Evolutionary conservation across 108 stramenopile genomes (phyloP).

Genomic region (Cyclotella atomus): DNA sequence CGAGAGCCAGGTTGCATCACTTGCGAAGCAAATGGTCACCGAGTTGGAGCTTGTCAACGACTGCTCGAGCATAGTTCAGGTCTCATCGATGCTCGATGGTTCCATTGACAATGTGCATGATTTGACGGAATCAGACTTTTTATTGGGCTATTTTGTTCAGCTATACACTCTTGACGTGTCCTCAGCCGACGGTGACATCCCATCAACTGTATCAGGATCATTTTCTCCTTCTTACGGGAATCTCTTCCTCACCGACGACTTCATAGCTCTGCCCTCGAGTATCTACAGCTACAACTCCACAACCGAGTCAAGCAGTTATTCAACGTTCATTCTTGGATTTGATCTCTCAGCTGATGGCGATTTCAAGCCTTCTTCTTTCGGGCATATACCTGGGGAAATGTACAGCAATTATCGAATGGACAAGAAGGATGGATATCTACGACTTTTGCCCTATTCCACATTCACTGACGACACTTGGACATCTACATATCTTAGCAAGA

Average conservation of each 20-base stretch:
- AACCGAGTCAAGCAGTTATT: neutral
- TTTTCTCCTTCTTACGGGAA: conserved; percentile 7
- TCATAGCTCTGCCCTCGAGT: conserved; percentile 3
- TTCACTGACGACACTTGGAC: neutral
- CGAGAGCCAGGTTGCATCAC: neutral
- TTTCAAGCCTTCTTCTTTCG: neutral
- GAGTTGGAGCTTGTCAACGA: conserved; percentile 30
- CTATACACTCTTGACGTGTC: conserved; percentile 25
- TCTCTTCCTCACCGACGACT: conserved; percentile 14
- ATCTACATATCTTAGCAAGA: neutral
- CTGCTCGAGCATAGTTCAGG: conserved; percentile 19
- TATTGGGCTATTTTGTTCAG: conserved; percentile 15
- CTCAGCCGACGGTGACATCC: conserved; percentile 3
- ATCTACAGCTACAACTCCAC: conserved; percentile 2
- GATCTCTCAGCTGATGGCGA: neutral
- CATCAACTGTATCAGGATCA: conserved; percentile 9
- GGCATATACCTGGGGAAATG: conserved; percentile 3
- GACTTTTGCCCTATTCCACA: neutral
- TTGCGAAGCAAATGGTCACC: conserved; percentile 24
- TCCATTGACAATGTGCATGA: neutral
- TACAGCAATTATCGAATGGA: conserved; percentile 2
- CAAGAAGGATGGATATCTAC: neutral
- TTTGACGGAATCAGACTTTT: conserved; percentile 3
- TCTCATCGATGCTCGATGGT: conserved; percentile 16
- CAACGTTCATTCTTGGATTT: conserved; percentile 12